These are phyloP conservation scores for Cordyceps fumosorosea DNA, from an alignment of 2,329 filamentous ascomycete genomes.

Conservation along the genomic window DNA sequence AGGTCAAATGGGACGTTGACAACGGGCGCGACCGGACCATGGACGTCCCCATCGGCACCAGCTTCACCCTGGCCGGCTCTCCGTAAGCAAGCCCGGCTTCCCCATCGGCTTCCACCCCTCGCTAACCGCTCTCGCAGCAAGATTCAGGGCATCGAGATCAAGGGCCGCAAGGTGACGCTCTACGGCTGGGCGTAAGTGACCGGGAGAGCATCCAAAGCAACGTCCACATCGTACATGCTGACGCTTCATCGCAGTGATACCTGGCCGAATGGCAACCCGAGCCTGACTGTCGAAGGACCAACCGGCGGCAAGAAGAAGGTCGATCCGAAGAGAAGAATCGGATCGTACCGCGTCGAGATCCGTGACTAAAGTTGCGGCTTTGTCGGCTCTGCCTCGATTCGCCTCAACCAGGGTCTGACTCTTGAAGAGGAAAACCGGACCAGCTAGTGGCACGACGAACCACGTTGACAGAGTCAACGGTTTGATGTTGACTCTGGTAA, in stretches of 20 bases:
- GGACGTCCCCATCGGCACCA: neutral
- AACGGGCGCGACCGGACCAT: neutral
- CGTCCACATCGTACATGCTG: neutral
- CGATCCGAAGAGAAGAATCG: neutral
- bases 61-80: neutral
- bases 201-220: neutral
- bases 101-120: fast-evolving
- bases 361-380: neutral
- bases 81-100: neutral
- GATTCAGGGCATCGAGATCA: slow-evolving; percentile 1
- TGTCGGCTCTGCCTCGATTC: neutral
- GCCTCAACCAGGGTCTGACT: too few relatives aligned
- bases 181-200: neutral
- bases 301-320: neutral
- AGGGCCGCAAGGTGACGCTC: neutral
- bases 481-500: too few relatives aligned
- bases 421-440: too few relatives aligned
- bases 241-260: neutral
- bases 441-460: too few relatives aligned
- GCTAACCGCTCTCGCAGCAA: neutral
- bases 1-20: slow-evolving; percentile 1
- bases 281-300: neutral
- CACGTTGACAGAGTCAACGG: too few relatives aligned
- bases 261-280: neutral
- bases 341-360: neutral